Base-by-base conservation (phyloP, 805 yeast genomes). In the Jamesozyma gamospora region DNA sequence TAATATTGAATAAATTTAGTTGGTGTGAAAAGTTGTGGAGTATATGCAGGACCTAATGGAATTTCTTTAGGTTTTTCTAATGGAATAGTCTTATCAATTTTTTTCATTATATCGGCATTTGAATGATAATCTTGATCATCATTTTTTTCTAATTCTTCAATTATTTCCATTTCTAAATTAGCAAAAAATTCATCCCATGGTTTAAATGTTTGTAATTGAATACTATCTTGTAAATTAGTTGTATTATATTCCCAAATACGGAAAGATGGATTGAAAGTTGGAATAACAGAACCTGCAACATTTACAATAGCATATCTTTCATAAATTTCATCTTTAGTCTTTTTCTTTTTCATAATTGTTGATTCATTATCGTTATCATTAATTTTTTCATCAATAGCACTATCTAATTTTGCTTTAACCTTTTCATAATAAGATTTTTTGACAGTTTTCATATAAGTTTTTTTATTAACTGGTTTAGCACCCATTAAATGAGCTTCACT, bases 201-300 rank as follows among this genome's bases (percentile, higher is more conserved):
- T 43, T 65, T 47, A 47, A 62, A 34, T 3, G 41, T 15, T 33
- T 46, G 36, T 15, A 21, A 16, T 6, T 31, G 27, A 5, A 33
- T 3, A 11, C 36, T 30, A n/a, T 43, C 40, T 16, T 46, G 57
- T 34, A 82, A 53, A 1, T 69, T 79, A 0, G 84, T 71, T 28
- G 74, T 72, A 52, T 85, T 85, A 58, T 85, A 85, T 56, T 85
- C 95, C 92, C 94, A 85, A 2, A 85, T 77, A 46, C 95, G 67
- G 44, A 85, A 53, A 4, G 87, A 84, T 4, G 95, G 87, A 48
- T 82, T 83, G 62, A 79, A 86, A 0, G 94, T 85, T 3, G 95
- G 95, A 12, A 86, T 74, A 12, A 85, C 75, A 40, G 88, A 79
- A 1, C 87, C 77, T 2, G 78, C 70, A 13, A 85, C 74, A 52